Evolutionary conservation across 163 green algal species (phyloP).

Genomic region (Coccomyxa subellipsoidea): DNA sequence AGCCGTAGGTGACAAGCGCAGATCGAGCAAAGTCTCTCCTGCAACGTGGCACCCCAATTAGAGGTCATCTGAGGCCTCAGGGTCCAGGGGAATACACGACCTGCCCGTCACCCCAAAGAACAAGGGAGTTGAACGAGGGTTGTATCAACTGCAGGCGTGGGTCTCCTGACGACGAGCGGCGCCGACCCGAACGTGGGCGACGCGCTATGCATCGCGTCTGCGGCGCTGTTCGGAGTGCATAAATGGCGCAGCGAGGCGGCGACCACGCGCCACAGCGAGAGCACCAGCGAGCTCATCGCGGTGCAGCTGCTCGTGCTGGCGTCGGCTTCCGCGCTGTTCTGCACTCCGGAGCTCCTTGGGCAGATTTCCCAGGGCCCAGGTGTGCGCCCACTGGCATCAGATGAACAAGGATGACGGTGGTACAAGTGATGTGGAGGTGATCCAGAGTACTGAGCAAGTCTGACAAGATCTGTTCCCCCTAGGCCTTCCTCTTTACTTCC

Average conservation of each 20-base stretch:
- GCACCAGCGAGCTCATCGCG: constrained; percentile 40
- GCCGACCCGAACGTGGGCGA: constrained; percentile 47
- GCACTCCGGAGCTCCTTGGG: constrained; percentile 9
- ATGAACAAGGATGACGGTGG: no score
- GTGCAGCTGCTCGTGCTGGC: constrained; percentile 53
- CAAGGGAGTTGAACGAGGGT: no score
- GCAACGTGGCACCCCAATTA: no score
- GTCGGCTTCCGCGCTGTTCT: constrained; percentile 24
- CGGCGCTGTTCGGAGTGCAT: constrained; percentile 61
- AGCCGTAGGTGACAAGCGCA: no score
- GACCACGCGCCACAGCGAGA: constrained; percentile 26
- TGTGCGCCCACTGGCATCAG: background rate
- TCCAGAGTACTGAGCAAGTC: no score
- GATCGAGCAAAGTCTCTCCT: no score
- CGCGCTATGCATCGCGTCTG: constrained; percentile 41
- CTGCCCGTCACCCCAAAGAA: no score
- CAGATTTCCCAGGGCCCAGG: background rate
- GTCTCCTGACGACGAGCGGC: constrained; percentile 40
- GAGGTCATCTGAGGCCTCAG: no score
- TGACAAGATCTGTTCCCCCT: no score
- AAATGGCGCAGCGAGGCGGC: constrained; percentile 56
- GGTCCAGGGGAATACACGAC: no score
- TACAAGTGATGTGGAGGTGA: no score
- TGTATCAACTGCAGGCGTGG: constrained; percentile 38
- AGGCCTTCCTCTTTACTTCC: no score